Percentiles rank a stretch among this genome's conserved stretches.
phyloP scores from a whole-genome alignment of 2,329 filamentous ascomycete species.

The Calycina marina region DNA sequence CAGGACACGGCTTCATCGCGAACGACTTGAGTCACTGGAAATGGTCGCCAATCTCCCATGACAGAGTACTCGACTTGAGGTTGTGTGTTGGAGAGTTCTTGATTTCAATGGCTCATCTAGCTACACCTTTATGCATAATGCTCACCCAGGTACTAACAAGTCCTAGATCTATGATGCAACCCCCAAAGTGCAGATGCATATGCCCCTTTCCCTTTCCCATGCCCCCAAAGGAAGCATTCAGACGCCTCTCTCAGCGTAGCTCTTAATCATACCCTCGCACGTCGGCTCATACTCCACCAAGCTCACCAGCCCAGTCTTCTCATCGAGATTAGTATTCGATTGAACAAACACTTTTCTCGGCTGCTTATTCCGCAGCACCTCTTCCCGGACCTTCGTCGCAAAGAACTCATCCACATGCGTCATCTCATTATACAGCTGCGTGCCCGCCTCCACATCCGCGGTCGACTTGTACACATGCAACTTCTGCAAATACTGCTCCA shows the following conservation, averaged over 20 bases:
- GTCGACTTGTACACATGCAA: conserved; percentile 87
- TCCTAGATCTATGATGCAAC: too few relatives aligned
- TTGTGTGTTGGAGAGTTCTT: too few relatives aligned
- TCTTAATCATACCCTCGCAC: conserved; percentile 68
- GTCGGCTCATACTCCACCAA: conserved; percentile 80
- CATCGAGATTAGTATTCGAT: conserved; percentile 68
- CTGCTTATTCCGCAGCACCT: conserved; percentile 64
- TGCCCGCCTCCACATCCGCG: conserved; percentile 67
- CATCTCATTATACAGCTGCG: conserved; percentile 68
- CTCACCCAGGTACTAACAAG: too few relatives aligned
- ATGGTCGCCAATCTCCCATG: too few relatives aligned
- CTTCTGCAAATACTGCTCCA: conserved; percentile 79
- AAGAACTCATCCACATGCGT: conserved; percentile 78
- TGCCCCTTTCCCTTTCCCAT: too few relatives aligned
- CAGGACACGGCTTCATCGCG: too few relatives aligned
- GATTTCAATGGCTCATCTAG: too few relatives aligned
- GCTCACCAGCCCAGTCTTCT: conserved; percentile 52
- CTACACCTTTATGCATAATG: too few relatives aligned
- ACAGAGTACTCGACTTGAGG: too few relatives aligned
- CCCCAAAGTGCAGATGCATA: too few relatives aligned
- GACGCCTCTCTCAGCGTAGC: conserved; percentile 49
- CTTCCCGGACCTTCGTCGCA: conserved; percentile 62
- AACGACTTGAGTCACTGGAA: too few relatives aligned
- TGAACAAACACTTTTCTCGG: conserved; percentile 89
- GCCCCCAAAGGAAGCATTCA: too few relatives aligned